These are phyloP conservation scores for Sporothrix phasma DNA, from an alignment of 2,329 filamentous ascomycete genomes.

Conservation along the genomic window DNA sequence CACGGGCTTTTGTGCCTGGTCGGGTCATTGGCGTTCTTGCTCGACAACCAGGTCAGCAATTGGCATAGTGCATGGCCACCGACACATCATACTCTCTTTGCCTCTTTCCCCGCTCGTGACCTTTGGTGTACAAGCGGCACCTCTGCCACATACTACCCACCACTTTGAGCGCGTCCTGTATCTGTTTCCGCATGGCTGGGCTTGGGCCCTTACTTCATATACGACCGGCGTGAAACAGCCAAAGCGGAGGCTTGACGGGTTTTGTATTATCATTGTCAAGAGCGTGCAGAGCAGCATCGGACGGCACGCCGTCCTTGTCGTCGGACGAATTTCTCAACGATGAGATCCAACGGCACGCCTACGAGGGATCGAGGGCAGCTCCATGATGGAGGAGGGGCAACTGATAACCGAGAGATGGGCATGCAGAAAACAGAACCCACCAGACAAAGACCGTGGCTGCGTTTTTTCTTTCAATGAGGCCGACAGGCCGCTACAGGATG, in stretches of 20 bases:
- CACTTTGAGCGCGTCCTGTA: background rate
- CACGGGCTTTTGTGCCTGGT: background rate
- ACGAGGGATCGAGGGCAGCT: background rate
- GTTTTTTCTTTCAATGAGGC: conserved; percentile 1
- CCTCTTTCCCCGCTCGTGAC: background rate
- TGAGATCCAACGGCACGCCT: background rate
- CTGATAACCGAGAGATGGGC: background rate
- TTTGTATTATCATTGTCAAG: too few species aligned
- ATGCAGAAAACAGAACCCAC: background rate
- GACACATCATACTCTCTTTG: background rate
- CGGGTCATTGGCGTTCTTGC: too few species aligned
- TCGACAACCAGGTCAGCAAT: too few species aligned
- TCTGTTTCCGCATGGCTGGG: too few species aligned
- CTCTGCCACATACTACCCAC: background rate
- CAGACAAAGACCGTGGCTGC: background rate
- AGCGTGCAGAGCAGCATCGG: background rate
- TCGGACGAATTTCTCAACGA: background rate
- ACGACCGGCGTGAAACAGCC: background rate
- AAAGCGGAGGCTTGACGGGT: background rate
- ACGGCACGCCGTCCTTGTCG: background rate
- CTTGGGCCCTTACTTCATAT: too few species aligned
- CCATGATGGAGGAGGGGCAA: background rate
- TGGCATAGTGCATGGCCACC: too few species aligned
- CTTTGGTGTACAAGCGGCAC: background rate
- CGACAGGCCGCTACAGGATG: background rate